Base-by-base conservation (phyloP, 345 rosid genomes). In the Lumnitzera racemosa region DNA sequence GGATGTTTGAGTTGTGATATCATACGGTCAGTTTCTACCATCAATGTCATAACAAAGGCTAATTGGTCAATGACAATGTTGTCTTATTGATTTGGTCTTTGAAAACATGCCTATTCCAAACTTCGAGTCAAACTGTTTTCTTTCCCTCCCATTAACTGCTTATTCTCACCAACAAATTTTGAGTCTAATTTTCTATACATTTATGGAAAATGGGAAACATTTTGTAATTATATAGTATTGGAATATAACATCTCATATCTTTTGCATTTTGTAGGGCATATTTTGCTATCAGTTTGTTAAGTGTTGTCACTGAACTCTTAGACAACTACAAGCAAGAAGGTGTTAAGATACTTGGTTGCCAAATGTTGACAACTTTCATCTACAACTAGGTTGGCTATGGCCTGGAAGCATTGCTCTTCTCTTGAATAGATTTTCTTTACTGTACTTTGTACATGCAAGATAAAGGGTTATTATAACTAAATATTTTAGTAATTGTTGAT, bases 231-330 rank as follows among this genome's bases (percentile, higher is more conserved):
- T 2, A n/a, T 9, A 13, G 12, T 4, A 4, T 11, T n/a, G 20
- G 20, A 20, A 20, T 20, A 20, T 20, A 20, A 20, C 20, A 20
- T 20, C 20, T 20, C 20, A 20, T 20, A 24, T 66, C 24, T 53
- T 25, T 68, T 57, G 59, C 51, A 46, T 15, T 60, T 75, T 61
- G 57, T 72, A 94, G 97, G 85, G 90, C 81, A 36, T 94, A 80
- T 72, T 94, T 94, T 56, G 90, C 96, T 52, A 64, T 76, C 64
- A 90, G 80, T 75, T 74, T 94, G 86, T 73, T 94, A 76, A 83
- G 71, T 68, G 95, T 94, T 54, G 89, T 76, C 65, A 71, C 68
- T 20, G 95, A 88, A 67, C 81, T 94, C 64, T 76, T 94, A 65
- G 96, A 84, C 16, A 79, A 81, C 76, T 67, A 83, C 65, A 88